These are phyloP conservation scores for Sindora glabra DNA, from an alignment of 306 rosid genomes.

Conservation along the genomic window DNA sequence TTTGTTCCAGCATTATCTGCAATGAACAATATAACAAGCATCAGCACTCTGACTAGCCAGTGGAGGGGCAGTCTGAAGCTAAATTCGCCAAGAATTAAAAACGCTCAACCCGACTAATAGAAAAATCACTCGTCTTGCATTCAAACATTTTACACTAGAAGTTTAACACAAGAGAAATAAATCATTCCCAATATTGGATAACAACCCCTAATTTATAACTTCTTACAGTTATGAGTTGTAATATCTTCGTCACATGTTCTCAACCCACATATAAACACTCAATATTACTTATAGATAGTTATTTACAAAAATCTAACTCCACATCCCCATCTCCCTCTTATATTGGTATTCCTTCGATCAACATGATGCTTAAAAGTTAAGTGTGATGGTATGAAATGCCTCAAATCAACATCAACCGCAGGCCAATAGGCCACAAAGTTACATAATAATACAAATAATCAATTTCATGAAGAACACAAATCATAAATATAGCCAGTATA, in stretches of 20 bases:
- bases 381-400: too few relatives aligned
- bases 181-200: not conserved
- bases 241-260: not conserved
- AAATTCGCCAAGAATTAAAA: too few relatives aligned
- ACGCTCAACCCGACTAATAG: too few relatives aligned
- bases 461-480: too few relatives aligned
- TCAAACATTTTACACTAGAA: not conserved
- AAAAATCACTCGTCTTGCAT: too few relatives aligned
- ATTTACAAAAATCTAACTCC: not conserved
- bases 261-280: not conserved
- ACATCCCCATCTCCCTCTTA: not conserved
- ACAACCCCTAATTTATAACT: not conserved
- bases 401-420: too few relatives aligned
- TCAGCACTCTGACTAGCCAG: too few relatives aligned
- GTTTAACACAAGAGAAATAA: not conserved
- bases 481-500: too few relatives aligned
- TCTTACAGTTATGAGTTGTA: not conserved
- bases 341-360: not conserved
- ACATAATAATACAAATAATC: too few relatives aligned
- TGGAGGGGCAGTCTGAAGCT: too few relatives aligned
- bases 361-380: too few relatives aligned
- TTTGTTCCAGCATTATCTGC: slow-evolving; percentile 61
- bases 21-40: not conserved
- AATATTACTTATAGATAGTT: not conserved
- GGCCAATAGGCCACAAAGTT: too few relatives aligned